A percentile compares a stretch with the other conserved stretches of the same genome.
phyloP scores from a whole-genome alignment of 345 rosid genomes.

The Citrus trifoliata region DNA sequence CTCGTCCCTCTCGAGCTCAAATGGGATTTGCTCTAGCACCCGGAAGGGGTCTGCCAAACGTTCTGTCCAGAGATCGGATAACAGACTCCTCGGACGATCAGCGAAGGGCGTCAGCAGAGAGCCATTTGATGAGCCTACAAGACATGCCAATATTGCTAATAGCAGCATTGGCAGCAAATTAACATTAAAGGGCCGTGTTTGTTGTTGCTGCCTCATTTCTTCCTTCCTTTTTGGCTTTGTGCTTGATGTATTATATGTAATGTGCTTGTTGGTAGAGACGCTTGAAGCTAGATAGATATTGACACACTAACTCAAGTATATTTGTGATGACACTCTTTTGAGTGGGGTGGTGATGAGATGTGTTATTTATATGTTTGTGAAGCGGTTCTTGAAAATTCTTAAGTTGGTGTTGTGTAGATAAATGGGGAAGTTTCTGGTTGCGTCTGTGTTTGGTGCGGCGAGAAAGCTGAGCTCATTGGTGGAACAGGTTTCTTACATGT shows the following conservation, averaged over 20 bases:
- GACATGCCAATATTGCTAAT: conserved; percentile 11
- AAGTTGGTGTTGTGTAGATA: neutral
- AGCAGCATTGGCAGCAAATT: conserved; percentile 10
- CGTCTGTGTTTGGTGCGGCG: neutral
- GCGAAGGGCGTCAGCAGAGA: conserved; percentile 43
- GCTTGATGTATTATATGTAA: neutral
- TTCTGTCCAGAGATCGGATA: conserved; percentile 45
- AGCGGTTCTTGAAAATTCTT: conserved; percentile 26
- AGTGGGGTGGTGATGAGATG: neutral
- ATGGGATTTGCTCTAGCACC: conserved; percentile 62
- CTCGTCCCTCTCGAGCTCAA: conserved; percentile 46
- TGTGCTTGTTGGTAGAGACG: neutral
- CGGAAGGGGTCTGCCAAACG: conserved; percentile 54
- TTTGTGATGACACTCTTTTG: too few species aligned
- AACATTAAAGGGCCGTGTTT: neutral
- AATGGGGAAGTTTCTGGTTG: conserved; percentile 34
- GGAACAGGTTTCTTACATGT: conserved; percentile 2
- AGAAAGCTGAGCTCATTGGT: neutral
- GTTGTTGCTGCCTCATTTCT: conserved; percentile 16
- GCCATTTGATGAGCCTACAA: conserved; percentile 21
- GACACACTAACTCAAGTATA: neutral
- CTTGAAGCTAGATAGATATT: neutral
- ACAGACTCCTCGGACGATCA: conserved; percentile 40
- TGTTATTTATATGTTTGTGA: conserved; percentile 1
- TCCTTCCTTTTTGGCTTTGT: neutral